Evolutionary conservation across 352 stramenopile species (phyloP), one percentile per base, ranked within the genome.

Genomic region (Discostella stelligera): DNA sequence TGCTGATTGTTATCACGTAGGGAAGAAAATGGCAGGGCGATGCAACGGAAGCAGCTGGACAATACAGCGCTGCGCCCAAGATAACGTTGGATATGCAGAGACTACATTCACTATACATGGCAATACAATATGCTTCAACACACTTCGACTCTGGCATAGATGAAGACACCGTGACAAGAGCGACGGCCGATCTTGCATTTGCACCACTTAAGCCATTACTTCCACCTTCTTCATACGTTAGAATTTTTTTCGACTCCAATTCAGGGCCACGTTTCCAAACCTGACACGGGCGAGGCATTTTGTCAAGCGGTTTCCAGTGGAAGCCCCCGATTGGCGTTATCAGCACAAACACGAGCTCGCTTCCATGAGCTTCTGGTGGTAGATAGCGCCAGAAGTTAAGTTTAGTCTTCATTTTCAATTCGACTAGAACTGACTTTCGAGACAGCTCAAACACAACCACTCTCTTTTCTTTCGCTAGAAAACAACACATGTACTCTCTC

Each of bases 361-460:
- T 70, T 49, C 88, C 84, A 60, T 88, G 77, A 10, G 81, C 79
- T 66, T 90, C 84, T n/a, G 86, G 84, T 53, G 89, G 89, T 32
- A 94, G 70, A 61, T 90, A 94, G 23, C 89, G 66, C 89, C 89
- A 94, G 37, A 87, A 94, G 69, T 93, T 93, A 0, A 94, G 73
- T 55, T 93, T 94, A 0, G 89, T 94, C 18, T 90, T 93, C 89
- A 94, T 94, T 81, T 92, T 82, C 6, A 94, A 65, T 61, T 94
- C 89, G n/a, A 94, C 86, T 32, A 94, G 81, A 9, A 92, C 86
- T n/a, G 86, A 88, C 63, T 84, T 88, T 11, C 66, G 41, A 20
- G 66, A 71, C 21, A 88, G 63, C 54, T 88, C 82, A 65, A 88
- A 86, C 30, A 88, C 71, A 44, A 88, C 60, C 79, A 94, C 92